A percentile compares a stretch with the other conserved stretches of the same genome.
Evolutionary conservation across 2,329 filamentous ascomycete genomes (phyloP).

Genomic region (Venturia pyrina): DNA sequence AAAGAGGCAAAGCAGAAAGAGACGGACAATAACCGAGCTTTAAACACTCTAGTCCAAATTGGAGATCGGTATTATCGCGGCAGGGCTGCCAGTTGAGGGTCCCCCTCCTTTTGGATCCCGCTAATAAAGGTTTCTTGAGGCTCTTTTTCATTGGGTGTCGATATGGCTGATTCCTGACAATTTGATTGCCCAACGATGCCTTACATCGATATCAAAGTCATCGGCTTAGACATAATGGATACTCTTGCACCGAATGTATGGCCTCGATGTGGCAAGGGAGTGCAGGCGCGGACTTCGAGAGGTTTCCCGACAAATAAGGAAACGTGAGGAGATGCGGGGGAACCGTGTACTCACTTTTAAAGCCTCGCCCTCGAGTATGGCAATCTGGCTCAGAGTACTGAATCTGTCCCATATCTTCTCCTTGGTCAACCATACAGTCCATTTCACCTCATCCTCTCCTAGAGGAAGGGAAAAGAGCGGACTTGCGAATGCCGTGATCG

Average conservation of each 20-base stretch:
- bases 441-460: conserved; percentile 45
- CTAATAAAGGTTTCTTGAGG: no score
- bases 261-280: not conserved
- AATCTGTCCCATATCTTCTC: conserved; percentile 56
- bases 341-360: conserved; percentile 29
- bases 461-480: conserved; percentile 54
- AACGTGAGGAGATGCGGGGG: not conserved
- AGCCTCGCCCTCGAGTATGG: conserved; percentile 43
- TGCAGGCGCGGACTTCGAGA: not conserved
- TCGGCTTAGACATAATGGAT: not conserved
- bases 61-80: no score
- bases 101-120: no score
- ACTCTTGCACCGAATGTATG: not conserved
- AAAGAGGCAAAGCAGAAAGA: no score
- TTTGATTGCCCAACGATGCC: no score
- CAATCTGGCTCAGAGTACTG: conserved; percentile 58
- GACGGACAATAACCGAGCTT: no score
- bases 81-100: no score
- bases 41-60: no score
- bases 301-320: no score
- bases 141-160: no score
- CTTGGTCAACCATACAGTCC: conserved; percentile 47
- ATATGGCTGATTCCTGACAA: no score
- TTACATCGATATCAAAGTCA: not conserved
- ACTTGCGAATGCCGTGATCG: conserved; percentile 28